Evolutionary conservation across 331 rosid genomes (phyloP).

Genomic region (Dryas integrifolia): DNA sequence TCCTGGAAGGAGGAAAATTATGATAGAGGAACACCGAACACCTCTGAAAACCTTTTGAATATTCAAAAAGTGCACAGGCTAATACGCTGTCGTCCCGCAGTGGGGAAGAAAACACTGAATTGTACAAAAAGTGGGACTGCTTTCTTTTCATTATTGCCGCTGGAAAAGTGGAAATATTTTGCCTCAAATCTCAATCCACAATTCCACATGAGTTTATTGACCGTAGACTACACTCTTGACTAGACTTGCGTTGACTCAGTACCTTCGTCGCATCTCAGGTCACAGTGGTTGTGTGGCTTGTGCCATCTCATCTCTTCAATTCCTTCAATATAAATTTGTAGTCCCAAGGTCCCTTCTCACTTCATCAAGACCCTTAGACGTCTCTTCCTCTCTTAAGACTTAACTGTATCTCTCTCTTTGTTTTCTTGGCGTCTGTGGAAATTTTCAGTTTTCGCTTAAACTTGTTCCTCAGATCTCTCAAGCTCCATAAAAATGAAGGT

Average conservation of each 20-base stretch:
- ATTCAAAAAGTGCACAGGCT: neutral
- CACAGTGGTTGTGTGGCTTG: too few species aligned
- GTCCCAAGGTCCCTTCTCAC: neutral
- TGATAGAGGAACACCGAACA: too few species aligned
- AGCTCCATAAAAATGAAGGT: conserved; percentile 29
- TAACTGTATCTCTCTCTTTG: neutral
- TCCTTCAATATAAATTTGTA: neutral
- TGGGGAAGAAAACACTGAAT: neutral
- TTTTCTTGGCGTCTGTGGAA: too few species aligned
- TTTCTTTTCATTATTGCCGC: too few species aligned
- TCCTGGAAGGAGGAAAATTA: neutral
- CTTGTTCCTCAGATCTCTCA: conserved; percentile 11
- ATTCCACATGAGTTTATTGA: conserved; percentile 3
- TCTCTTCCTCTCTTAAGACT: neutral
- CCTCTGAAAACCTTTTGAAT: neutral
- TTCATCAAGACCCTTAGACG: neutral
- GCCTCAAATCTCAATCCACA: too few species aligned
- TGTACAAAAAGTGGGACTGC: too few species aligned
- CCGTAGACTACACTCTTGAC: neutral
- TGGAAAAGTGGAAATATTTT: too few species aligned
- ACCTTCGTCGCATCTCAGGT: neutral
- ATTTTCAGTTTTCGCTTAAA: neutral
- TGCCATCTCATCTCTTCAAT: neutral
- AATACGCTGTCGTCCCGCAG: neutral
- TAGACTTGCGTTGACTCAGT: conserved; percentile 17